phyloP scores from a whole-genome alignment of 371 early-diverging fungal species.

The Syncephalastrum monosporum region DNA sequence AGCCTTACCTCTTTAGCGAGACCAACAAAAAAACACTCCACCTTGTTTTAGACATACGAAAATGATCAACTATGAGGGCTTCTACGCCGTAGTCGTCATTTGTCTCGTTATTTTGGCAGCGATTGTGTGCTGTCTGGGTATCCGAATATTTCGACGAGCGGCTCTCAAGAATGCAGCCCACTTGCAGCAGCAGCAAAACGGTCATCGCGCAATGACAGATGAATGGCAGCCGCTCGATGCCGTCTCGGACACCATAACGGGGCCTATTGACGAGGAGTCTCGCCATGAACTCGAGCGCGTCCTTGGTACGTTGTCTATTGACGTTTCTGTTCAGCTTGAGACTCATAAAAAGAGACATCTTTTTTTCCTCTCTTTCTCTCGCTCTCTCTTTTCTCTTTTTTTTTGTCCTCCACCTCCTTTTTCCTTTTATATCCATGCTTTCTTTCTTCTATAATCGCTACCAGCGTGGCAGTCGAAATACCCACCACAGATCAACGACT shows the following conservation, averaged over 20 bases:
- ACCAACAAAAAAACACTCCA: too few species aligned
- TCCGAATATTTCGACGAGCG: constrained; percentile 21
- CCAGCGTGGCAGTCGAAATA: constrained; percentile 37
- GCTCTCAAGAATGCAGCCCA: constrained; percentile 6
- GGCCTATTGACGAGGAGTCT: constrained; percentile 15
- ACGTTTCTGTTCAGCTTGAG: too few species aligned
- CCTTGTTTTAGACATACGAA: too few species aligned
- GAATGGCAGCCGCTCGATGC: constrained; percentile 23
- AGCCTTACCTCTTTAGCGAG: too few species aligned
- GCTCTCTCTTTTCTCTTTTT: background rate
- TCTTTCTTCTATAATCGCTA: too few species aligned
- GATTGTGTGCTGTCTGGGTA: constrained; percentile 22
- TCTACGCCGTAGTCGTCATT: constrained; percentile 27
- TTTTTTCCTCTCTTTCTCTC: too few species aligned
- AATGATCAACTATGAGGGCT: constrained; percentile 22
- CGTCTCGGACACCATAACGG: constrained; percentile 3
- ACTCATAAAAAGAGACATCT: too few species aligned
- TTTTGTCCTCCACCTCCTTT: background rate
- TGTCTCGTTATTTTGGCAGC: constrained; percentile 21
- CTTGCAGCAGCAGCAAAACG: background rate
- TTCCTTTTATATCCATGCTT: constrained; percentile 1
- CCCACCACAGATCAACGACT: constrained; percentile 29
- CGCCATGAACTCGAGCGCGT: constrained; percentile 16
- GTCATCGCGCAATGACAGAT: constrained; percentile 1
- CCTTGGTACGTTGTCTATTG: constrained; percentile 5